Evolutionary conservation across 805 yeast genomes (phyloP), one percentile per base, ranked within the genome.

Genomic region (Ogataea angusta): DNA sequence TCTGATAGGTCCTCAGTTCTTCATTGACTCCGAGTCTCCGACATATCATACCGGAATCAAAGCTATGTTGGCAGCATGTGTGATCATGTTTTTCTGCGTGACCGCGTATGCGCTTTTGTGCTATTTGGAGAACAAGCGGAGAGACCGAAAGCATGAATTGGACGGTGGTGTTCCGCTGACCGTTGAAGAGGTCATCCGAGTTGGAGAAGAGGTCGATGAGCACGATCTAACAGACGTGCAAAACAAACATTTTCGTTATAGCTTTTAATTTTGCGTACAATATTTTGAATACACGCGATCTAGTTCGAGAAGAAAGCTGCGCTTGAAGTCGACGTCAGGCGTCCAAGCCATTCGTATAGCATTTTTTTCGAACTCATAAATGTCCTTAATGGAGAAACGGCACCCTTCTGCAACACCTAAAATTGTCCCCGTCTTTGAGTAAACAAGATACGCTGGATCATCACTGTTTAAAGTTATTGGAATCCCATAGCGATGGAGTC

Each of bases 1-100:
- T 49, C 61, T 83, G 44, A 66, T 78, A 35, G 86, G 85, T 0
- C 85, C 88, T 3, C 84, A 80, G 51, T 62, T 78, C 51, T 80
- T 80, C 60, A 70, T 75, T 47, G 67, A 66, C 0, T 48, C 64
- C 13, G 69, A 75, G 41, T 70, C 74, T 10, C 85, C 85, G 22
- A 59, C 64, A 12, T 81, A 78, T 49, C 64, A 59, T 12, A 72
- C 80, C 8, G 87, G 85, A 7, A 78, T 79, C 51, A 70, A 77
- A 23, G 72, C 79, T 0, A 61, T 53, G 49, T 29, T 53, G 13
- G 43, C 53, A 6, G 54, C 59, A 12, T 47, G 52, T 34, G 54
- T 44, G 15, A 54, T 54, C 21, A 51, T 52, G 51, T 40, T 27
- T 22, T 46, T 46, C 22, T 49, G 51, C 30, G 46, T 42, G n/a